These are phyloP conservation scores for Cladosporium sp. DNA, from an alignment of 2,329 filamentous ascomycete species.

Conservation along the genomic window DNA sequence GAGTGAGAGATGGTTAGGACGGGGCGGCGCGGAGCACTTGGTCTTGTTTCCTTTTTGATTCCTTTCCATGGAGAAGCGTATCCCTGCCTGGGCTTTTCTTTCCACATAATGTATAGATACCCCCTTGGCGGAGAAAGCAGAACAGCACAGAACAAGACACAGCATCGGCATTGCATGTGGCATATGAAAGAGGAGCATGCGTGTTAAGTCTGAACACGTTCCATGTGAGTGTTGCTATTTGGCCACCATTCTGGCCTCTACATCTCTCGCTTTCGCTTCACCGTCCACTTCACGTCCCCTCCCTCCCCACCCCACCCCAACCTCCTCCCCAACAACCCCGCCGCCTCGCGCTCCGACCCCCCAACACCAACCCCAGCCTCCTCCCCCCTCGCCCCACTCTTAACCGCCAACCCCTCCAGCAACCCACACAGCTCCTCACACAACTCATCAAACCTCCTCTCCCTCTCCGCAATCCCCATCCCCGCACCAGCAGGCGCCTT, in stretches of 20 bases:
- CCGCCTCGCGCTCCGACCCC: slow-evolving; percentile 16
- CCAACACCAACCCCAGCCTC: not conserved
- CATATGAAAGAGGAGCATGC: too few species aligned
- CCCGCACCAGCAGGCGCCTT: slow-evolving; percentile 9
- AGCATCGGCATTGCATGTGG: too few species aligned
- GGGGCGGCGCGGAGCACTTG: not conserved
- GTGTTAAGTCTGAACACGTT: too few species aligned
- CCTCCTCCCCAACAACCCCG: slow-evolving; percentile 16
- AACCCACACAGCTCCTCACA: slow-evolving; percentile 8
- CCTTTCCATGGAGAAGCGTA: not conserved
- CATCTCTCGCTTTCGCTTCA: too few species aligned
- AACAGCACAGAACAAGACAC: too few species aligned
- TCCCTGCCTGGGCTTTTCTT: too few species aligned
- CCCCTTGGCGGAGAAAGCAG: too few species aligned
- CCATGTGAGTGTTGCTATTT: too few species aligned
- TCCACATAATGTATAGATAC: too few species aligned
- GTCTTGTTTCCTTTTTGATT: not conserved
- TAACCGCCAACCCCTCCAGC: slow-evolving; percentile 13
- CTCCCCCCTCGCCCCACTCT: slow-evolving; percentile 15
- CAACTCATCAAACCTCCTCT: slow-evolving; percentile 8
- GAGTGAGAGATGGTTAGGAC: not conserved
- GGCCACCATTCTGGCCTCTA: too few species aligned
- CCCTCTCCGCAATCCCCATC: not conserved
- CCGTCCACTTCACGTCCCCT: not conserved
- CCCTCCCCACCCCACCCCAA: slow-evolving; percentile 16